Percentiles rank a stretch among this genome's conserved stretches.
These are phyloP conservation scores for Pharnaceum exiguum DNA, from an alignment of 148 eudicot genomes.

Conservation along the genomic window DNA sequence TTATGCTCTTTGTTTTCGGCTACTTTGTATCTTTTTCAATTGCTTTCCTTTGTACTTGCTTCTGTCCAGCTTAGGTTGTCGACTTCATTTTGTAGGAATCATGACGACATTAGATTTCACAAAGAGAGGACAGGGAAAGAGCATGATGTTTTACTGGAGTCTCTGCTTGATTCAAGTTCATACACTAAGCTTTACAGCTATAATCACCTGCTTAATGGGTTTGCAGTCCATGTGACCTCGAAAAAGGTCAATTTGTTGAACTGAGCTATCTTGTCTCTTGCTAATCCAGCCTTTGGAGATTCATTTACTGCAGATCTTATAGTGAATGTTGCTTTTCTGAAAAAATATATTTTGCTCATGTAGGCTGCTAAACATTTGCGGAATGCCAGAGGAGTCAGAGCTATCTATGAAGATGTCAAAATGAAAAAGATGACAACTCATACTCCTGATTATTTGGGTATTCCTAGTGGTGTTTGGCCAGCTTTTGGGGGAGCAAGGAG, in stretches of 20 bases:
- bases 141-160: conserved; percentile 50
- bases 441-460: conserved; percentile 58
- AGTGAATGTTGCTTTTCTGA: too few species aligned
- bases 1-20: neutral
- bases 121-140: conserved; percentile 34
- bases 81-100: conserved; percentile 18
- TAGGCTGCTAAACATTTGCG: conserved; percentile 37
- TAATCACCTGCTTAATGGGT: conserved; percentile 65
- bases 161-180: conserved; percentile 35
- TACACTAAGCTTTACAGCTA: conserved; percentile 60
- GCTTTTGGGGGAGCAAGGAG: conserved; percentile 43
- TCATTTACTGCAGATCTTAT: neutral
- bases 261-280: neutral
- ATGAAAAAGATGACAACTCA: conserved; percentile 54
- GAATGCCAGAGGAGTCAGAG: conserved; percentile 40
- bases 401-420: conserved; percentile 44
- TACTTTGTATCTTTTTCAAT: neutral
- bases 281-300: too few species aligned
- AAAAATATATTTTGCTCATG: too few species aligned
- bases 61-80: conserved; percentile 3
- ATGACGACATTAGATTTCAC: conserved; percentile 25
- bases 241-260: conserved; percentile 24
- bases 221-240: conserved; percentile 38
- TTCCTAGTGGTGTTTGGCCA: conserved; percentile 54
- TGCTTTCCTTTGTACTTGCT: neutral